Percentiles rank a stretch among this genome's conserved stretches.
phyloP scores from a whole-genome alignment of 805 yeast species.

The Kuraishia borneana region DNA sequence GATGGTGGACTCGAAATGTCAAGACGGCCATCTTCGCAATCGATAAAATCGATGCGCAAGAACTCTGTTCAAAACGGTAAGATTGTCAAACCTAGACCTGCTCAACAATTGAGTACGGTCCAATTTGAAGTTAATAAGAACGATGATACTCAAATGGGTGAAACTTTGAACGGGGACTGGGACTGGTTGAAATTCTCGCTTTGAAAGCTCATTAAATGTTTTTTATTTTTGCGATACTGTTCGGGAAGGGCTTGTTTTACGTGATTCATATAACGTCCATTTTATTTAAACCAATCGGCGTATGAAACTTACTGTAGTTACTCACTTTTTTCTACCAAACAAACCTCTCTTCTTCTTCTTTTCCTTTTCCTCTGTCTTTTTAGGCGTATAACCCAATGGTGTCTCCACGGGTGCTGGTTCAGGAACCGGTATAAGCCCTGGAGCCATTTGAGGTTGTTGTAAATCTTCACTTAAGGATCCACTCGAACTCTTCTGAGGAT shows the following conservation, averaged over 20 bases:
- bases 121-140: not conserved
- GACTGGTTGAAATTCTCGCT: conserved; percentile 23
- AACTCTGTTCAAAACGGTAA: not conserved
- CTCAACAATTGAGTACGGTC: not conserved
- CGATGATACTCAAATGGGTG: conserved; percentile 10
- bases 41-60: not conserved
- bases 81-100: not conserved
- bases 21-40: not conserved
- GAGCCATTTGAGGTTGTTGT: no score
- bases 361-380: conserved; percentile 15
- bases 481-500: no score
- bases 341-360: conserved; percentile 73
- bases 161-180: conserved; percentile 21
- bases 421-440: not conserved
- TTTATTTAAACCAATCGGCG: no score
- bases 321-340: conserved; percentile 50
- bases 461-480: no score
- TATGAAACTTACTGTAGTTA: conserved; percentile 1
- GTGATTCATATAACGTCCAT: no score
- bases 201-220: not conserved
- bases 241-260: no score
- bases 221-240: no score
- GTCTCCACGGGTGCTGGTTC: not conserved
- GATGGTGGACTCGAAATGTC: not conserved
- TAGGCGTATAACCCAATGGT: not conserved